These are phyloP conservation scores for Pseudocercospora macadamiae DNA, from an alignment of 2,329 filamentous ascomycete genomes.

Conservation along the genomic window DNA sequence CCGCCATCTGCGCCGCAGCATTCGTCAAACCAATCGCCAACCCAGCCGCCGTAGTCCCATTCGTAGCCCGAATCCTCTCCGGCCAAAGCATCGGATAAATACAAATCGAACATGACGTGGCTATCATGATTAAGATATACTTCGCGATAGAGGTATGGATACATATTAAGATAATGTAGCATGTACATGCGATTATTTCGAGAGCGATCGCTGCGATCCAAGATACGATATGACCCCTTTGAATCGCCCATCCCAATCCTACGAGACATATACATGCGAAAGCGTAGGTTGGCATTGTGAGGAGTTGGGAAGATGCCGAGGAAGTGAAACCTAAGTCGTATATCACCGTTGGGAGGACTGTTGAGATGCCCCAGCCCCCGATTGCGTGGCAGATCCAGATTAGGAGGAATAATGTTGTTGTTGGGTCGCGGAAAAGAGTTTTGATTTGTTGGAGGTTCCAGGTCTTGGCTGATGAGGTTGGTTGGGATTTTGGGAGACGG, in stretches of 20 bases:
- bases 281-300: slow-evolving; percentile 40
- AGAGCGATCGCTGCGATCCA: slow-evolving; percentile 32
- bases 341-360: slow-evolving; percentile 46
- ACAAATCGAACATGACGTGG: slow-evolving; percentile 43
- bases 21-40: slow-evolving; percentile 45
- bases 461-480: slow-evolving; percentile 24
- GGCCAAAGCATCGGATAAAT: slow-evolving; percentile 48
- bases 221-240: slow-evolving; percentile 15
- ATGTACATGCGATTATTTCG: slow-evolving; percentile 42
- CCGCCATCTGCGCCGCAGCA: slow-evolving; percentile 40
- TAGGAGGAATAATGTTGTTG: slow-evolving; percentile 25
- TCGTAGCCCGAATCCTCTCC: slow-evolving; percentile 45
- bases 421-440: slow-evolving; percentile 25
- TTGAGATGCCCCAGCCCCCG: slow-evolving; percentile 43
- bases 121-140: slow-evolving; percentile 47
- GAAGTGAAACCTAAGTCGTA: slow-evolving; percentile 47
- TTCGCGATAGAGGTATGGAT: slow-evolving; percentile 41
- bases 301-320: slow-evolving; percentile 45
- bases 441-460: slow-evolving; percentile 27
- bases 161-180: slow-evolving; percentile 46
- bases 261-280: slow-evolving; percentile 27
- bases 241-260: slow-evolving; percentile 27
- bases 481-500: slow-evolving; percentile 28
- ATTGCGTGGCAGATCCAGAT: slow-evolving; percentile 35
- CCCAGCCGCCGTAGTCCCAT: slow-evolving; percentile 45